Base-by-base conservation (phyloP, 441 rosid genomes). In the Populus hybrid region DNA sequence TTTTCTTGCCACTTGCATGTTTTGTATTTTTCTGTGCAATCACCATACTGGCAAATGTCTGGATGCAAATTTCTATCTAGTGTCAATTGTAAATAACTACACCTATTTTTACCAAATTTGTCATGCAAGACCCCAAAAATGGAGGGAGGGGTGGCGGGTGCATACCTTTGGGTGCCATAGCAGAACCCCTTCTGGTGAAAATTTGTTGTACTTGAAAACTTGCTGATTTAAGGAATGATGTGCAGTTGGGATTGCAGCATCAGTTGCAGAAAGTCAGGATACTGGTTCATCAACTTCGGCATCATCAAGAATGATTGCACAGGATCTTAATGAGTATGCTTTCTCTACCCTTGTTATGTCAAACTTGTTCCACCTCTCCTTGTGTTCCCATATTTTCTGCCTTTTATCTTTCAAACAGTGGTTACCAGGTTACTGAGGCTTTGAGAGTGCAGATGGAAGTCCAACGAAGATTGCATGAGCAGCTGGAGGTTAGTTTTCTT, bases 391-490 rank as follows among this genome's bases (percentile, higher is more conserved):
- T 59, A 19, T 57, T 38, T 76, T 26, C 69, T 83, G 21, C 36
- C 76, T 73, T 80, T 73, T 78, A 32, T 80, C 82, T 74, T 84
- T 78, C 83, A 73, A 79, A 76, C 89, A 93, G 98, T 75, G 90
- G 95, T 80, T 89, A 80, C 83, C 93, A 89, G 85, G 98, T 93
- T 30, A 93, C 94, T 6, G 98, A 95, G 88, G 98, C 99, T 77
- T 83, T 95, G 80, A 86, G 97, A 70, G 94, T 90, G 6, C 99
- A 95, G 84, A 93, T 95, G 99, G 99, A 95, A 91, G 97, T 95
- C 73, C 99, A 95, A 78, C 80, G 97, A 78, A 89, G 94, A 86
- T 88, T 92, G 70, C 98, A 93, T 61, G 98, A 95, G 82, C 97
- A 95, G 82, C 85, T 95, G 77, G 99, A 95, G 99, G 99, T 93